Evolutionary conservation across 768 basidiomycete genomes (phyloP).

Genomic region (Termitomyces sp.): DNA sequence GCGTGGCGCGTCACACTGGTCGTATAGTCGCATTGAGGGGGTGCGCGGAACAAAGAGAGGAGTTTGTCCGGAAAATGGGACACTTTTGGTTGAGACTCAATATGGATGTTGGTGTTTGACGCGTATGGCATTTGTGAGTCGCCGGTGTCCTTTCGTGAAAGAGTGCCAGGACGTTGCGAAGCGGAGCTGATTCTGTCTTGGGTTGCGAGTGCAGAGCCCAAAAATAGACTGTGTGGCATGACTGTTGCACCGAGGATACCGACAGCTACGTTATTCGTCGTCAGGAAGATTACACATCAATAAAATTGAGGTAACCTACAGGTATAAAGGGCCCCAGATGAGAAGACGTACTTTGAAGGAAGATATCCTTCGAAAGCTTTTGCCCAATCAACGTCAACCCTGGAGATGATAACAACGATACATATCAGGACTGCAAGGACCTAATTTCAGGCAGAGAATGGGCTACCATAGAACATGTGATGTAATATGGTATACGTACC

Average conservation of each 20-base stretch:
- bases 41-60: conserved; percentile 28
- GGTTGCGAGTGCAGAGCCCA: conserved; percentile 82
- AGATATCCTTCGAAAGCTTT: conserved; percentile 71
- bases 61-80: conserved; percentile 19
- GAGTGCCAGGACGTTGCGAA: conserved; percentile 17
- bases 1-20: conserved; percentile 37
- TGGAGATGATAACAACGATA: conserved; percentile 72
- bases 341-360: conserved; percentile 61
- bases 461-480: not conserved
- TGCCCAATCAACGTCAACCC: conserved; percentile 65
- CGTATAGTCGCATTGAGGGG: conserved; percentile 26
- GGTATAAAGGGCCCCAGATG: conserved; percentile 58
- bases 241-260: conserved; percentile 81
- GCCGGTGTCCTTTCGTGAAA: conserved; percentile 8
- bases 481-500: conserved; percentile 32
- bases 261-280: conserved; percentile 35
- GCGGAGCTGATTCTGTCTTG: conserved; percentile 59
- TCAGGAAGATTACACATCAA: not conserved
- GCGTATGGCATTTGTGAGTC: conserved; percentile 7
- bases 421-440: conserved; percentile 79
- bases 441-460: too few species aligned
- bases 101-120: not conserved
- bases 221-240: conserved; percentile 91
- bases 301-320: conserved; percentile 32
- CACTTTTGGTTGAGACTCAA: not conserved